phyloP scores from a whole-genome alignment of 2,329 filamentous ascomycete genomes.

The Verticillium nubilum region DNA sequence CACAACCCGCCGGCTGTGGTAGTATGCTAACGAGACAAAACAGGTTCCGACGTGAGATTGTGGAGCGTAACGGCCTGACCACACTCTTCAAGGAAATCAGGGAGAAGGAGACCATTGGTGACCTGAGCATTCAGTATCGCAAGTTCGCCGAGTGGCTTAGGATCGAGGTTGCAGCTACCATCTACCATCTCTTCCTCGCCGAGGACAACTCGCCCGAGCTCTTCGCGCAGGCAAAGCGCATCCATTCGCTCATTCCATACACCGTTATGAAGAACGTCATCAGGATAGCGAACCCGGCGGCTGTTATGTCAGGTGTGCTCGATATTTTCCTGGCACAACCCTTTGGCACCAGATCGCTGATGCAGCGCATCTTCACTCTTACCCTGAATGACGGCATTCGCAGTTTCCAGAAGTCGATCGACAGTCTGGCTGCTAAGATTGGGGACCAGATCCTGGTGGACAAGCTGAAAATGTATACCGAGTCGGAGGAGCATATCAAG shows the following conservation, averaged over 20 bases:
- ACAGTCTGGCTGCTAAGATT: slow-evolving; percentile 69
- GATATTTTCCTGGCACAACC: slow-evolving; percentile 96
- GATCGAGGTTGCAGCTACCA: slow-evolving; percentile 92
- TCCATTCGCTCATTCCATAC: slow-evolving; percentile 93
- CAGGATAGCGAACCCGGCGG: slow-evolving; percentile 89
- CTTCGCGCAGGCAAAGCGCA: slow-evolving; percentile 88
- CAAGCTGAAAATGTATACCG: slow-evolving; percentile 76
- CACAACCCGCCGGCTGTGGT: background rate
- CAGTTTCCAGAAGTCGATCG: slow-evolving; percentile 81
- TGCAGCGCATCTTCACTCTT: slow-evolving; percentile 92
- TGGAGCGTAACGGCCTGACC: slow-evolving; percentile 76
- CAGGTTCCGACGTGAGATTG: slow-evolving; percentile 61
- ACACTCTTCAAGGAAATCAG: slow-evolving; percentile 91
- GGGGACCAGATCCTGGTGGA: slow-evolving; percentile 72
- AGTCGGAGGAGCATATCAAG: slow-evolving; percentile 72
- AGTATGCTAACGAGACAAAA: background rate
- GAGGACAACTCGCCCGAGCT: slow-evolving; percentile 97
- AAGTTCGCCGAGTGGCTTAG: slow-evolving; percentile 98
- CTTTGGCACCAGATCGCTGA: slow-evolving; percentile 80
- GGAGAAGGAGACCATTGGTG: slow-evolving; percentile 78
- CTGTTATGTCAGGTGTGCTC: slow-evolving; percentile 92
- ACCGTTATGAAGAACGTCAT: slow-evolving; percentile 94
- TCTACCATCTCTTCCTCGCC: slow-evolving; percentile 95
- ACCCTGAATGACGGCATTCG: slow-evolving; percentile 87
- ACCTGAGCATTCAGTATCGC: slow-evolving; percentile 90